Conservation (phyloP, 2,329 filamentous ascomycete species). For the Aspergillus calidoustus region DNA sequence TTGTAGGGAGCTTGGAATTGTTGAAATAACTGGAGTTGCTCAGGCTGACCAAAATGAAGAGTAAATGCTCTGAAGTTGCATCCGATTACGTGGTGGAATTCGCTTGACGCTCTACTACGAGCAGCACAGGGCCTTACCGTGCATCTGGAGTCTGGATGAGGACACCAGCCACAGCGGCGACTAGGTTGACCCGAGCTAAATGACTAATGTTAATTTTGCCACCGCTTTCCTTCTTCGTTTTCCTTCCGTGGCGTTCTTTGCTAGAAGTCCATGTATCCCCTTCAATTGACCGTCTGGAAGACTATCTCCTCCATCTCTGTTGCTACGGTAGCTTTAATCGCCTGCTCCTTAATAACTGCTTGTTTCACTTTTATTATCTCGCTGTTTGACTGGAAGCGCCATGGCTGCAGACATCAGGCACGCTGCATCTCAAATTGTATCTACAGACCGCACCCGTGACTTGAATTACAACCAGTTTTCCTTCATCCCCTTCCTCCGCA, state of each 20-base stretch:
- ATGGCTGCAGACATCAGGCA: constrained; percentile 43
- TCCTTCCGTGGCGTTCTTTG: background rate
- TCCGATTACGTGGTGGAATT: no score
- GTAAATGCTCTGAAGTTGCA: no score
- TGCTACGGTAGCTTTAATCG: background rate
- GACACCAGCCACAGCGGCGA: no score
- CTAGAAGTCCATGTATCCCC: background rate
- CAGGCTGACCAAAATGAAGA: no score
- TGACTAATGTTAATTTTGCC: constrained; percentile 13
- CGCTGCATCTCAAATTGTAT: constrained; percentile 40
- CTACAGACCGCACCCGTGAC: constrained; percentile 40
- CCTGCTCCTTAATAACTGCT: background rate
- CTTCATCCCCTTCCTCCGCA: constrained; percentile 83
- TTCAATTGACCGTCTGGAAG: background rate
- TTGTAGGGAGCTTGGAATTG: background rate
- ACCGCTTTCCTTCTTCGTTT: constrained; percentile 22
- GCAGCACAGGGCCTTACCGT: no score
- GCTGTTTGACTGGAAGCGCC: background rate
- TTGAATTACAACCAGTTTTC: constrained; percentile 69
- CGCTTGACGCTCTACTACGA: no score
- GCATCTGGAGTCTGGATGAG: no score
- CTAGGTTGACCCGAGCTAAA: background rate
- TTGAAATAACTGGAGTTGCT: background rate
- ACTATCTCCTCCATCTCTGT: background rate
- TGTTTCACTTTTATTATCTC: background rate